Evolutionary conservation across 345 rosid species (phyloP).

Genomic region (Excoecaria cochinchinensis): DNA sequence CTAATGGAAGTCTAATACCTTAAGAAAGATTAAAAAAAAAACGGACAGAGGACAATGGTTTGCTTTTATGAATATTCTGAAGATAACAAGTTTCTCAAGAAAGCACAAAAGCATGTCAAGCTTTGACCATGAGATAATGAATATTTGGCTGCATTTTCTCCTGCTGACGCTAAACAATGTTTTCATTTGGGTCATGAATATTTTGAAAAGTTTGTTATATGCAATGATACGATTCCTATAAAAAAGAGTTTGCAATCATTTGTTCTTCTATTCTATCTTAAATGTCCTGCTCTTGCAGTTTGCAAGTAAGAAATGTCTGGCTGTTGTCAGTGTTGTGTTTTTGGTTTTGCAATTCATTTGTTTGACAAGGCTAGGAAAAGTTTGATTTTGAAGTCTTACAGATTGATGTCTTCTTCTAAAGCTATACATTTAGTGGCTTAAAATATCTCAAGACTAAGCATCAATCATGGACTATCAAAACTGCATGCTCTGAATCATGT

Average conservation of each 20-base stretch:
- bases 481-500: conserved; percentile 19
- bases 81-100: not conserved
- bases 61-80: not conserved
- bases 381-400: not conserved
- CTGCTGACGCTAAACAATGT: not conserved
- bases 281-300: conserved; percentile 6
- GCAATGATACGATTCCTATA: not conserved
- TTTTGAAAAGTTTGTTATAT: not conserved
- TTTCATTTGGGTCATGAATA: not conserved
- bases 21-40: not conserved
- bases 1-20: not conserved
- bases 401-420: not conserved
- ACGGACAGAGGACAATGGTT: not conserved
- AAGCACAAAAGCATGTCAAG: not conserved
- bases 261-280: not conserved
- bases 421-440: not conserved
- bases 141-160: not conserved
- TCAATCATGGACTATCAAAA: not conserved
- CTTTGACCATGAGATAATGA: not conserved
- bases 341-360: not conserved
- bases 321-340: not conserved
- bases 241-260: not conserved
- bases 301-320: not conserved
- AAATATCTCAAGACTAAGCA: not conserved
- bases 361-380: not conserved